phyloP scores from a whole-genome alignment of 2,329 filamentous ascomycete species.

The Cladosporium cucumerinum region DNA sequence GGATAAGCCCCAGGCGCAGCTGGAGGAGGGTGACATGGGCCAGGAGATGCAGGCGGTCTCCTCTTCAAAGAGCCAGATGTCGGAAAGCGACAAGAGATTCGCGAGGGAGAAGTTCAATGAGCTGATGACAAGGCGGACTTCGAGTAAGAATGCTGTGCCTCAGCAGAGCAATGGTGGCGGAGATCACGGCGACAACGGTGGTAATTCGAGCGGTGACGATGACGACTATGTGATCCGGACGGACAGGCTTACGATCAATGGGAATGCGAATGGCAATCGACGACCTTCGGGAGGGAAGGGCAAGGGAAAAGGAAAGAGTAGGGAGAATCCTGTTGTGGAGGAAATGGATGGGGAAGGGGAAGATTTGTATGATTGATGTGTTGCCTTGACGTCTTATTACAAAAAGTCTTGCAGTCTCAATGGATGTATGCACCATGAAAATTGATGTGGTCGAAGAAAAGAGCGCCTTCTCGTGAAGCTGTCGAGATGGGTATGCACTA shows the following conservation, averaged over 20 bases:
- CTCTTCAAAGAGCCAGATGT: background rate
- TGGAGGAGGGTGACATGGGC: background rate
- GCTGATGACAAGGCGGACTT: conserved; percentile 8
- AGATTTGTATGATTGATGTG: conserved; percentile 43
- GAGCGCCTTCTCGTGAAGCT: background rate
- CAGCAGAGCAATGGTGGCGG: conserved; percentile 13
- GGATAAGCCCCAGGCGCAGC: conserved; percentile 36
- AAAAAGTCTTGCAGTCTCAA: background rate
- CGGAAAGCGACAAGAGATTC: background rate
- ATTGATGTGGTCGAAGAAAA: background rate
- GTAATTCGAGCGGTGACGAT: conserved; percentile 28
- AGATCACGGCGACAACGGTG: conserved; percentile 1
- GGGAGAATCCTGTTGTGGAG: conserved; percentile 38
- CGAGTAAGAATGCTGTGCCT: background rate
- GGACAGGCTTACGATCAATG: conserved; percentile 34
- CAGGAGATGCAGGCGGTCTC: background rate
- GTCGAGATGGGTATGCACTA: background rate
- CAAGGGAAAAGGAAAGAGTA: conserved; percentile 38
- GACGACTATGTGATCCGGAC: conserved; percentile 44
- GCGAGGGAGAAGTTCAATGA: conserved; percentile 14
- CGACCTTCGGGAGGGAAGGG: conserved; percentile 23
- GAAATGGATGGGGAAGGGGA: conserved; percentile 39
- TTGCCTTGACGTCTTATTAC: background rate
- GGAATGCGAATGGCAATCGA: conserved; percentile 13
- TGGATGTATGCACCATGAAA: background rate